A percentile compares a stretch with the other conserved stretches of the same genome.
phyloP scores from a whole-genome alignment of 2,329 filamentous ascomycete species.

The Cryphonectria nitschkei region DNA sequence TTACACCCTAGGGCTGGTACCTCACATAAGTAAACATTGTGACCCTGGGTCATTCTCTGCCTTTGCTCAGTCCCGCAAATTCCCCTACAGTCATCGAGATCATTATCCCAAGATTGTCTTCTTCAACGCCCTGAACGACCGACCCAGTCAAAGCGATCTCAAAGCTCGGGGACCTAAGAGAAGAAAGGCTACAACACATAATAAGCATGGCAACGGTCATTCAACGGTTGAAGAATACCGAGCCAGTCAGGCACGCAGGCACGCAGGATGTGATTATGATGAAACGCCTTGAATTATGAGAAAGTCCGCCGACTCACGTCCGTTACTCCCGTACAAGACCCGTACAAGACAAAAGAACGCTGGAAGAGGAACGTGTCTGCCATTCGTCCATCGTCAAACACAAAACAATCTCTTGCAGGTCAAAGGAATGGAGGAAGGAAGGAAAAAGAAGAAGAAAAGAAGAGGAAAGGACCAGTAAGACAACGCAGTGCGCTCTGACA shows the following conservation, averaged over 20 bases:
- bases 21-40: too few species aligned
- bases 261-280: neutral
- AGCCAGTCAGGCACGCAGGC: neutral
- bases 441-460: conserved; percentile 12
- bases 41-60: too few species aligned
- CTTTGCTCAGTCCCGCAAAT: too few species aligned
- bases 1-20: too few species aligned
- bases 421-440: conserved; percentile 5
- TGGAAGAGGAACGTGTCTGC: conserved; percentile 19
- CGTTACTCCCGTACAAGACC: conserved; percentile 16
- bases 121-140: too few species aligned
- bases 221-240: neutral
- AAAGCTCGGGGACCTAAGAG: neutral
- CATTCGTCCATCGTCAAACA: conserved; percentile 27
- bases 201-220: too few species aligned
- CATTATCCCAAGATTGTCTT: too few species aligned
- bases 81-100: too few species aligned
- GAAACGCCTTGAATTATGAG: conserved; percentile 5
- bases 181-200: neutral
- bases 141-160: too few species aligned
- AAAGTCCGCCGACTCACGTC: conserved; percentile 5
- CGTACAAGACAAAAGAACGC: conserved; percentile 13
- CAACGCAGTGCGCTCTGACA: conserved; percentile 27
- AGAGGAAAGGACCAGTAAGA: conserved; percentile 17
- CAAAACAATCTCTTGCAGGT: conserved; percentile 23